Base-by-base conservation (phyloP, 257 asterid species). In the Fraxinus cuspidata region DNA sequence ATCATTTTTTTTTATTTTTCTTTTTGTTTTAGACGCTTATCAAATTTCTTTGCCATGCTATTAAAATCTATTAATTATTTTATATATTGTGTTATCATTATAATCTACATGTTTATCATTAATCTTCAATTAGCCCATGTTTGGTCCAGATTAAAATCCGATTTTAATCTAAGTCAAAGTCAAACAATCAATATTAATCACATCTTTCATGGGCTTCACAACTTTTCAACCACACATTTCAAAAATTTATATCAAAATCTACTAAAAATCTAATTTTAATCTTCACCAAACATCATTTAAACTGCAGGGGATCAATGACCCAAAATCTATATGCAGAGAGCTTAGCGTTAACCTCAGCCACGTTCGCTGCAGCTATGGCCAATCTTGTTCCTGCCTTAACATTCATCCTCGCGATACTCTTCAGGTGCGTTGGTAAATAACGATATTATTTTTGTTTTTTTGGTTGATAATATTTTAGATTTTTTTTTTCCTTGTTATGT, bases 351-450 rank as follows among this genome's bases (percentile, higher is more conserved):
- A 90, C 92, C 23, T 87, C 97, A 0, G 89, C 90, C 1, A 90
- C 97, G 27, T 88, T 86, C 49, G 85, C 81, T 1, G 88, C 92
- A 7, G 94, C 97, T 5, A 85, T 82, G 76, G 28, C 79, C 63
- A 92, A 92, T 72, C 82, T 92, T 74, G 78, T 81, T 34, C 96
- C 97, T 3, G 94, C 90, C 29, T n/a, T 88, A 3, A 92, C 97
- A 28, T 86, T 88, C 65, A 19, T 90, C 27, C 77, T 90, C 2
- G 89, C 92, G 5, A 63, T 87, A 15, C 0, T 85, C 60, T 84
- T 86, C 58, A 38, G 92, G 97, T 91, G 85, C 7, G 27, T 18
- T 1, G 10, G 1, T 1, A 19, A 51, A 51, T 5, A 15, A 19
- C 2, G 51, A 42, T 2, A 42, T 42, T 42, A 68, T 10, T 34